A percentile compares a stretch with the other conserved stretches of the same genome.
These are phyloP conservation scores for Saccharomyces mikatae DNA, from an alignment of 805 yeast genomes.

Conservation along the genomic window DNA sequence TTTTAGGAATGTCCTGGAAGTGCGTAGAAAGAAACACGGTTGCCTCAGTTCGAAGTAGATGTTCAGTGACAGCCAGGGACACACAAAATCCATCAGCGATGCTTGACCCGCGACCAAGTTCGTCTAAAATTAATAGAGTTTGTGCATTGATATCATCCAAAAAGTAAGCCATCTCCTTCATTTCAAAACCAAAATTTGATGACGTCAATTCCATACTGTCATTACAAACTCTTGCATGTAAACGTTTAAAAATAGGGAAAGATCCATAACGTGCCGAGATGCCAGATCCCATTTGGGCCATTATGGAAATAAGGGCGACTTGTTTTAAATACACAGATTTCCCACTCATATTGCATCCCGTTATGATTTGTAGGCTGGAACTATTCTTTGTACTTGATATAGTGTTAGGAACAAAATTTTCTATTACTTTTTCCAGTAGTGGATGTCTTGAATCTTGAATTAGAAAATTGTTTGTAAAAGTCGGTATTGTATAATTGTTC, in stretches of 20 bases:
- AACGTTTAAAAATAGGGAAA: constrained; percentile 33
- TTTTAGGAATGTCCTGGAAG: constrained; percentile 35
- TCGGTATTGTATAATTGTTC: constrained; percentile 31
- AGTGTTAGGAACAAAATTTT: constrained; percentile 34
- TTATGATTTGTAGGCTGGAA: constrained; percentile 41
- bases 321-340: constrained; percentile 51
- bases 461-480: constrained; percentile 28
- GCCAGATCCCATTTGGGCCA: constrained; percentile 54
- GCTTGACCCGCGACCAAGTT: constrained; percentile 47
- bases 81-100: constrained; percentile 47
- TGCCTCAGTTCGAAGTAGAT: constrained; percentile 23
- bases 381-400: constrained; percentile 28
- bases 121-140: constrained; percentile 43
- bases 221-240: constrained; percentile 34
- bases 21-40: constrained; percentile 39
- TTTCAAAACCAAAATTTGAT: constrained; percentile 40
- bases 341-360: constrained; percentile 59
- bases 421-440: constrained; percentile 29
- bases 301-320: constrained; percentile 39
- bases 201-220: constrained; percentile 31
- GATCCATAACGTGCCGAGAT: constrained; percentile 39
- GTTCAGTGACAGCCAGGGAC: constrained; percentile 38
- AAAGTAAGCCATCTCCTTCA: constrained; percentile 41
- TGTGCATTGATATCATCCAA: constrained; percentile 29
- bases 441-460: constrained; percentile 37